Base-by-base conservation (phyloP, 495 filamentous ascomycete species). In the Achaetomiella virescens region DNA sequence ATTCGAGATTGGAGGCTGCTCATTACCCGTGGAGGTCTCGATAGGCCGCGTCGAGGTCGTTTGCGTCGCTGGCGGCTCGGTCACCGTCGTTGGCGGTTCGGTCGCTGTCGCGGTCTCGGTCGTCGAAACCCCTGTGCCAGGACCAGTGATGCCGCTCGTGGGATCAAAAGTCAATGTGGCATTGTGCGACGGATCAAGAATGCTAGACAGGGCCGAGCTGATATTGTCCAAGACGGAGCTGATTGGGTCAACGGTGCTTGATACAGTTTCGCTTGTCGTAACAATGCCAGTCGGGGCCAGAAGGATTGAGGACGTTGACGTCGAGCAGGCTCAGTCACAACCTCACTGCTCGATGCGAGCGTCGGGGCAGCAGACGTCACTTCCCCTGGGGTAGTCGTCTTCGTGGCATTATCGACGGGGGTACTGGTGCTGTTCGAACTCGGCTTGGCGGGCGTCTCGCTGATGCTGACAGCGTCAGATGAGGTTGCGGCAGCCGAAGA, bases 211-310 rank as follows among this genome's bases (percentile, higher is more conserved):
- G 10, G 44, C 22, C 21, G 52, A 55, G 50, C 43, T 45, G 17
- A 45, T 37, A 11, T n/a, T 33, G 27, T 45, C 43, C 1, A 43
- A 8, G n/a, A 59, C 3, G 8, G 57, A 59, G 36, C 35, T 55
- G 12, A 55, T 15, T 21, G 35, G 35, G 24, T 47, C 31, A 41
- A 17, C 33, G 7, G 31, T 7, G 15, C 52, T 41, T 2, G 18
- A 9, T 9, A 42, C 25, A 17, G 2, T 31, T 22, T 48, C 38
- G 12, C 24, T 36, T 12, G 27, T 31, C 10, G 27, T 61, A 27
- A 57, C 59, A 27, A 61, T 57, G 43, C 54, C 54, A 21, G 54
- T 58, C n/a, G 59, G 54, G 6, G 48, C 54, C 2, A 60, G 12
- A 15, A 60, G 27, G 6, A 60, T 60, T 29, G 11, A 14, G 10